Conservation (phyloP, 768 basidiomycete genomes). For the Infundibulicybe gibba region DNA sequence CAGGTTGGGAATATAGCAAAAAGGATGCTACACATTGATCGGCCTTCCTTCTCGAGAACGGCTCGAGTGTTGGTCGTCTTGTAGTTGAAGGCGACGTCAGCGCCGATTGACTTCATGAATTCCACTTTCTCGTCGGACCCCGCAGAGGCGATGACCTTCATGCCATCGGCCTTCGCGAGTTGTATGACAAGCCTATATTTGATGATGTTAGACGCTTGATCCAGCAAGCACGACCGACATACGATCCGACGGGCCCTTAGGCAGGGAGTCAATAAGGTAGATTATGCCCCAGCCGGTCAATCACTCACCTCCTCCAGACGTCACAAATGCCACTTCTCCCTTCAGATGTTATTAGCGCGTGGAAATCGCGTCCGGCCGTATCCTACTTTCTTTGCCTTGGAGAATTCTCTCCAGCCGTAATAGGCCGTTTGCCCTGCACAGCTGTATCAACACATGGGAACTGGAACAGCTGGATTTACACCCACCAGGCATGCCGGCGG, state of each 20-base stretch:
- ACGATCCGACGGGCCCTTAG: conserved; percentile 54
- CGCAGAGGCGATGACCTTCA: conserved; percentile 69
- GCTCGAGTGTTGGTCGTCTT: conserved; percentile 52
- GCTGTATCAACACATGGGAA: background rate
- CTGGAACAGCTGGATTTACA: background rate
- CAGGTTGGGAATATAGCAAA: background rate
- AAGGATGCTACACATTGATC: conserved; percentile 29
- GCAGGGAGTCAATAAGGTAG: conserved; percentile 1
- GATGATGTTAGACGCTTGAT: background rate
- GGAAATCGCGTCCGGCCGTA: too few relatives aligned
- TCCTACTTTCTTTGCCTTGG: conserved; percentile 30
- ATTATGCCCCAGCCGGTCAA: background rate
- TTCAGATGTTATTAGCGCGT: conserved; percentile 4
- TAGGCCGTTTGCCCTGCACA: conserved; percentile 31
- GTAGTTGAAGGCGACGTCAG: conserved; percentile 72
- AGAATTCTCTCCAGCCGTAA: conserved; percentile 36
- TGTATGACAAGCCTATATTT: conserved; percentile 42
- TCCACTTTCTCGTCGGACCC: conserved; percentile 70
- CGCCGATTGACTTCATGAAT: conserved; percentile 54
- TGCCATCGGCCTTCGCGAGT: conserved; percentile 43
- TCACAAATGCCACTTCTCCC: conserved; percentile 39
- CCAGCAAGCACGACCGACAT: conserved; percentile 12
- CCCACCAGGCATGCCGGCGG: conserved; percentile 51
- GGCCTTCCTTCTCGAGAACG: conserved; percentile 52
- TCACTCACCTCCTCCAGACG: conserved; percentile 28